Percentiles rank a stretch among this genome's conserved stretches.
Conservation (phyloP, 148 eudicot species). For the Camellia granthamiana region DNA sequence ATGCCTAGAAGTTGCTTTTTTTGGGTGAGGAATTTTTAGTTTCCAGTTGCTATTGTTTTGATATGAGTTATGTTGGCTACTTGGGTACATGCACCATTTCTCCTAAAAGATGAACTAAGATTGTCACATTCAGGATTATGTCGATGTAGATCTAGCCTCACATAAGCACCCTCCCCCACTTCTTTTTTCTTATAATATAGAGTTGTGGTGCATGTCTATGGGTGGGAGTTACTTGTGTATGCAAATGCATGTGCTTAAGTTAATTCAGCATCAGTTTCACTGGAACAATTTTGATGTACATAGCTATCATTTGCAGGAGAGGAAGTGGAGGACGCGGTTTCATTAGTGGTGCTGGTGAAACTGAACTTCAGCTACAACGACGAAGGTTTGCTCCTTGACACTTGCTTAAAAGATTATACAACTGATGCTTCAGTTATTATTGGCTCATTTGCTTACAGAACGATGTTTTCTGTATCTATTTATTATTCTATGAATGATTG, state of each 20-base stretch:
- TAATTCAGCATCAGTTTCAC: constrained; percentile 5
- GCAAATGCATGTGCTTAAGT: not conserved
- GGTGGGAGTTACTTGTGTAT: not conserved
- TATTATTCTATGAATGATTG: not conserved
- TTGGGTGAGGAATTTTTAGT: not conserved
- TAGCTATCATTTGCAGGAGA: constrained; percentile 59
- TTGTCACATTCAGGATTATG: not conserved
- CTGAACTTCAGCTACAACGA: constrained; percentile 95
- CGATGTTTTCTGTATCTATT: too few relatives aligned
- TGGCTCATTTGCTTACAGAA: not conserved
- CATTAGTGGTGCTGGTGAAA: constrained; percentile 98
- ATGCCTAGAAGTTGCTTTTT: not conserved
- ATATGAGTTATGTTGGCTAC: not conserved
- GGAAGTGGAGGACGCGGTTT: constrained; percentile 96
- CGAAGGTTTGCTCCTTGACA: constrained; percentile 60
- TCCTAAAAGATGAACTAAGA: not conserved
- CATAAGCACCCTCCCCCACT: not conserved
- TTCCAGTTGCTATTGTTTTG: not conserved
- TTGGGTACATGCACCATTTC: not conserved
- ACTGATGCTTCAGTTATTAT: constrained; percentile 2
- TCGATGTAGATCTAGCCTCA: not conserved
- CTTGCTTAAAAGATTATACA: not conserved
- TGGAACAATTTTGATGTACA: constrained; percentile 16
- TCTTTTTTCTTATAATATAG: too few relatives aligned
- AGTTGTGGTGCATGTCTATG: not conserved